Conservation (phyloP, 495 filamentous ascomycete genomes). For the Trichocladium uniseriatum region DNA sequence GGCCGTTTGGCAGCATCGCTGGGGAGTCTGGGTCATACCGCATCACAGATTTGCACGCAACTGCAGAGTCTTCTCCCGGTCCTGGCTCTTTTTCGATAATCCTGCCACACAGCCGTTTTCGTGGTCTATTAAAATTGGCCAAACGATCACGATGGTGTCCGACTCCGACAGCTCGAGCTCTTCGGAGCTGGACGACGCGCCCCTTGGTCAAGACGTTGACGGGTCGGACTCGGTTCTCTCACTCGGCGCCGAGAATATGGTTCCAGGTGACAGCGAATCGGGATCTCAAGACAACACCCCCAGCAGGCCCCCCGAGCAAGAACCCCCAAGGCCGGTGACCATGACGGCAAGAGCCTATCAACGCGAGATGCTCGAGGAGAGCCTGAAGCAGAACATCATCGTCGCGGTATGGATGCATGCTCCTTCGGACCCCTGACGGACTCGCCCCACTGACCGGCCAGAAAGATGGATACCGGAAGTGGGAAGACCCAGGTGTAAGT, state of each 20-base stretch:
- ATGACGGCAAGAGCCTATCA: conserved; percentile 65
- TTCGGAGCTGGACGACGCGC: conserved; percentile 5
- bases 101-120: conserved; percentile 2
- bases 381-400: conserved; percentile 70
- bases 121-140: not conserved
- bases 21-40: no score
- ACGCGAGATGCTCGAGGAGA: conserved; percentile 81
- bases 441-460: not conserved
- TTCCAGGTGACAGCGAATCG: not conserved
- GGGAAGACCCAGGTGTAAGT: conserved; percentile 88
- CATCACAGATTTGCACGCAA: no score
- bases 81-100: no score
- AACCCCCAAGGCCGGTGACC: conserved; percentile 10
- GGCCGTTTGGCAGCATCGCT: no score
- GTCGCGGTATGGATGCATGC: no score
- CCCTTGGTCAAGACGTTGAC: no score
- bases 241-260: not conserved
- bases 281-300: conserved; percentile 4
- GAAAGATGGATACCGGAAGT: conserved; percentile 84
- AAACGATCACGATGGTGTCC: conserved; percentile 9
- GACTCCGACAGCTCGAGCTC: conserved; percentile 5
- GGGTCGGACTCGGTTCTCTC: not conserved
- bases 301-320: conserved; percentile 3
- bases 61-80: no score
- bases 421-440: no score